Conservation (phyloP, 495 filamentous ascomycete genomes). For the Patellaria atrata region DNA sequence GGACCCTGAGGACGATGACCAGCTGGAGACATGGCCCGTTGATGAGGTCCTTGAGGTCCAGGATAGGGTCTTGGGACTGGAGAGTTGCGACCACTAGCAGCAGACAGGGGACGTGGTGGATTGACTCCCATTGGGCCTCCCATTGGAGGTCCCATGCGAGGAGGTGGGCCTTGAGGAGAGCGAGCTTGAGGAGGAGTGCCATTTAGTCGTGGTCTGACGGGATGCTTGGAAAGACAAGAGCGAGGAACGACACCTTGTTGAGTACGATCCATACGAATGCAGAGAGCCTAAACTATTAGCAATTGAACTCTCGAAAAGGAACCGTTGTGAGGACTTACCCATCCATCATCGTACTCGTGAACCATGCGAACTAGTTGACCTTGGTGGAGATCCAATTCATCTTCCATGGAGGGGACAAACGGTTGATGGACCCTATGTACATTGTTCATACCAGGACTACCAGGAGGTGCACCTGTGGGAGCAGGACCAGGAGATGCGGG, state of each 20-base stretch:
- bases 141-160: conserved; percentile 29
- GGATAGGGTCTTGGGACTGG: conserved; percentile 31
- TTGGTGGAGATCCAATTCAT: conserved; percentile 66
- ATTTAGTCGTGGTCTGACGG: conserved; percentile 70
- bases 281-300: conserved; percentile 58
- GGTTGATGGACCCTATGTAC: conserved; percentile 85
- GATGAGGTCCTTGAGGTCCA: conserved; percentile 28
- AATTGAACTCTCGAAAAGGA: not conserved
- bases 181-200: conserved; percentile 29
- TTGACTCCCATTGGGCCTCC: conserved; percentile 13
- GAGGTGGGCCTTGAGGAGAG: conserved; percentile 30
- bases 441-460: conserved; percentile 22
- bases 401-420: conserved; percentile 82
- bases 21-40: conserved; percentile 29
- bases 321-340: conserved; percentile 48
- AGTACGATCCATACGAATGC: conserved; percentile 76
- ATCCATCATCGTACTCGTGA: conserved; percentile 97
- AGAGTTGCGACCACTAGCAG: conserved; percentile 18
- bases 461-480: conserved; percentile 20
- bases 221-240: conserved; percentile 81
- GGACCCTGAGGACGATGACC: conserved; percentile 21
- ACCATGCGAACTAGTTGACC: conserved; percentile 77
- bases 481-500: conserved; percentile 29
- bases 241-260: conserved; percentile 86
- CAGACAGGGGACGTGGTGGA: conserved; percentile 19